A percentile compares a stretch with the other conserved stretches of the same genome.
phyloP scores from a whole-genome alignment of 139 green algal genomes.

The Coccomyxa sp. region DNA sequence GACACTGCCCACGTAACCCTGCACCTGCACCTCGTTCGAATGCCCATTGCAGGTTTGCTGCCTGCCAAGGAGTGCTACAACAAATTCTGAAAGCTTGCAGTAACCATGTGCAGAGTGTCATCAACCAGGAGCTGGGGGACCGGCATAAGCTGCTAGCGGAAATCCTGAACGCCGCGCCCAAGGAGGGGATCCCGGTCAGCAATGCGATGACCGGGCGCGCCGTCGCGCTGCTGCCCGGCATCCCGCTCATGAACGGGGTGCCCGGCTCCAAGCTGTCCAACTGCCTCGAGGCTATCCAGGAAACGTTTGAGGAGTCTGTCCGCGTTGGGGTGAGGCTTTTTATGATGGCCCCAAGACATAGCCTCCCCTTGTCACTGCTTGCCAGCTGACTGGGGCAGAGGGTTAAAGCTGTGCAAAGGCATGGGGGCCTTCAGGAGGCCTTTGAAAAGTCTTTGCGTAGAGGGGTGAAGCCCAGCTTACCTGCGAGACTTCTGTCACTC shows the following conservation, averaged over 20 bases:
- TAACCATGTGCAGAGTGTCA: slow-evolving; percentile 19
- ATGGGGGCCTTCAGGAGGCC: no score
- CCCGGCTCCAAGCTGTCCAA: slow-evolving; percentile 4
- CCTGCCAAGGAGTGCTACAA: no score
- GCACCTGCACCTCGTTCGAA: no score
- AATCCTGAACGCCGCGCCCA: slow-evolving; percentile 17
- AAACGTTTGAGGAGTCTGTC: slow-evolving; percentile 35
- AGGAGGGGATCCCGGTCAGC: slow-evolving; percentile 20
- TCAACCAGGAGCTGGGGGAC: slow-evolving; percentile 40
- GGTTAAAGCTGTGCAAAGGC: neutral
- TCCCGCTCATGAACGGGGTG: slow-evolving; percentile 17
- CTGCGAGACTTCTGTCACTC: no score
- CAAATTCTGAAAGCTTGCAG: neutral
- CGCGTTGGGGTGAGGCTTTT: slow-evolving; percentile 18
- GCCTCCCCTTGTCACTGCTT: neutral
- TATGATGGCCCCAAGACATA: neutral
- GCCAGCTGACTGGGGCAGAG: neutral
- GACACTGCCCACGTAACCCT: no score
- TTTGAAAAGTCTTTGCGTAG: no score
- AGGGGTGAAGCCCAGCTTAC: no score
- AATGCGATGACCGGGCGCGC: slow-evolving; percentile 30
- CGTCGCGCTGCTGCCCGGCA: slow-evolving; percentile 33
- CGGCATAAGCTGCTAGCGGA: slow-evolving; percentile 48
- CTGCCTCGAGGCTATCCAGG: slow-evolving; percentile 40
- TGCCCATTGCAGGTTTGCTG: no score